Percentiles rank a stretch among this genome's conserved stretches.
Conservation (phyloP, 805 yeast genomes). For the Sungouiozyma intestinalis region DNA sequence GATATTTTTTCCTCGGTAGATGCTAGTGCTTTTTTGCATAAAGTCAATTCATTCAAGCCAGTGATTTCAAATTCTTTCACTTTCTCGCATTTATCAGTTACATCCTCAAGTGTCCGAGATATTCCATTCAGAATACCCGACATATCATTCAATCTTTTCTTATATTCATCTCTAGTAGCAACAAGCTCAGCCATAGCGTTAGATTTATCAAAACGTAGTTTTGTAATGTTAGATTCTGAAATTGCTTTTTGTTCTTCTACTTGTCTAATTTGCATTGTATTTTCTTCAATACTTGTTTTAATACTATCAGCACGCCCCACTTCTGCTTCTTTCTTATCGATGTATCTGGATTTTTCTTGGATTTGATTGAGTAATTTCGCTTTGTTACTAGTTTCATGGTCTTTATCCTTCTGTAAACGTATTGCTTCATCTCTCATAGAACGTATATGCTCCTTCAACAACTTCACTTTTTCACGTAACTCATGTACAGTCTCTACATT, state of each 20-base stretch:
- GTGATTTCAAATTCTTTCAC: conserved; percentile 8
- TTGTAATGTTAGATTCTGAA: conserved; percentile 5
- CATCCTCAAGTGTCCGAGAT: conserved; percentile 1
- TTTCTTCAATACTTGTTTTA: conserved; percentile 7
- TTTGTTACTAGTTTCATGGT: conserved; percentile 15
- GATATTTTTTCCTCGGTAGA: background rate
- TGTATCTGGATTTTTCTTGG: conserved; percentile 13
- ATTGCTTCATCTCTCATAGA: conserved; percentile 16
- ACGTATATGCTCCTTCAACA: conserved; percentile 14
- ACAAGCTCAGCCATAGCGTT: background rate
- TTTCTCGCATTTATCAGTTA: background rate
- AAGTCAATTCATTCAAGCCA: conserved; percentile 7
- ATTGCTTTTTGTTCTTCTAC: conserved; percentile 7
- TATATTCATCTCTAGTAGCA: conserved; percentile 2
- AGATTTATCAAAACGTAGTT: conserved; percentile 4
- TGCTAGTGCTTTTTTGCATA: conserved; percentile 14
- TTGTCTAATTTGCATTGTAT: conserved; percentile 7
- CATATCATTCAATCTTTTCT: background rate
- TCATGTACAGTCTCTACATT: conserved; percentile 21
- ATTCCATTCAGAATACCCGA: background rate
- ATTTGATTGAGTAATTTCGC: conserved; percentile 12
- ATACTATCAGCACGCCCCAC: conserved; percentile 9
- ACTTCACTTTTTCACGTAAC: conserved; percentile 15
- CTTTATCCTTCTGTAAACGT: conserved; percentile 18
- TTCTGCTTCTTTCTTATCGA: conserved; percentile 18